Evolutionary conservation across 306 rosid species (phyloP).

Genomic region (Sesbania bispinosa): DNA sequence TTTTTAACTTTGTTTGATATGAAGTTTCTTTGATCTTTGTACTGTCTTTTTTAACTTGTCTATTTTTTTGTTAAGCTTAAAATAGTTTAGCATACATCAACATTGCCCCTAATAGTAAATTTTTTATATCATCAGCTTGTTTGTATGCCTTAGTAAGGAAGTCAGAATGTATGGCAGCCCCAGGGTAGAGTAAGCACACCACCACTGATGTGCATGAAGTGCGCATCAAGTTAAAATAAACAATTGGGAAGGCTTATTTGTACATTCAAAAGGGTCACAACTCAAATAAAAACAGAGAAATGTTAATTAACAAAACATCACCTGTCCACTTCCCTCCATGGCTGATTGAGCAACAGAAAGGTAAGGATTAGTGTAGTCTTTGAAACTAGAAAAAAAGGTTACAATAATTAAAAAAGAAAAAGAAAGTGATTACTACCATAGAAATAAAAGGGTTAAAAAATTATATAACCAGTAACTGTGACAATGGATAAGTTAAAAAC

Average conservation of each 20-base stretch:
- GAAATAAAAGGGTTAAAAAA: neutral
- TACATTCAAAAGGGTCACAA: too few species aligned
- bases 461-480: neutral
- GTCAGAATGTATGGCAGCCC: neutral
- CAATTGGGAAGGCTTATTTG: neutral
- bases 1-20: too few species aligned
- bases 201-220: neutral
- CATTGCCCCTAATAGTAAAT: too few species aligned
- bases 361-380: constrained; percentile 98
- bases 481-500: neutral
- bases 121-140: too few species aligned
- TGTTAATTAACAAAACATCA: constrained; percentile 41
- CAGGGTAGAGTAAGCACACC: neutral
- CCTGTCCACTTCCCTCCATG: constrained; percentile 97
- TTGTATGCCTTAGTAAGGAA: too few species aligned
- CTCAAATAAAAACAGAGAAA: neutral
- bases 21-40: too few species aligned
- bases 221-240: neutral
- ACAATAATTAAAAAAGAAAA: neutral
- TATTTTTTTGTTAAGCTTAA: too few species aligned
- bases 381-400: constrained; percentile 38
- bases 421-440: neutral
- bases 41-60: too few species aligned
- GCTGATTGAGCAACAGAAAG: constrained; percentile 99
- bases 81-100: too few species aligned